These are phyloP conservation scores for Nannochloropsis salina DNA, from an alignment of 108 stramenopile species.

Conservation along the genomic window DNA sequence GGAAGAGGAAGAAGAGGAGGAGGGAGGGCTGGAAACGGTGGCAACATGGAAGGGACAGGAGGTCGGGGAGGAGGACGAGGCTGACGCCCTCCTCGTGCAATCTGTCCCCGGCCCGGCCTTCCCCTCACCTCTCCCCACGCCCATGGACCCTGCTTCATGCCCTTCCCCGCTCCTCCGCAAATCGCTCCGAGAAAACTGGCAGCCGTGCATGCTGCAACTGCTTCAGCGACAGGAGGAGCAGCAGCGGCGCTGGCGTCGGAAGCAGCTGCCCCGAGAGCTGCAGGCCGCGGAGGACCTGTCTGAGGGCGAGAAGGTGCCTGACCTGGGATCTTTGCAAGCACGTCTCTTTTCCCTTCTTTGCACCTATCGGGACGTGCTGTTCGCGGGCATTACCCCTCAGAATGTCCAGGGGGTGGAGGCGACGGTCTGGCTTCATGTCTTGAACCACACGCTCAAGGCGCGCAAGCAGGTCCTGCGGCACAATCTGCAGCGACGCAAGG, in stretches of 20 bases:
- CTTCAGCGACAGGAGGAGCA: background rate
- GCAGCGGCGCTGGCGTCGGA: background rate
- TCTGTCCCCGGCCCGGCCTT: background rate
- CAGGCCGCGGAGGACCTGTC: background rate
- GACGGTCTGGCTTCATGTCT: conserved; percentile 32
- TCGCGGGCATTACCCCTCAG: conserved; percentile 28
- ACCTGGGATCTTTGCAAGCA: conserved; percentile 26
- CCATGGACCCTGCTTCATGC: conserved; percentile 9
- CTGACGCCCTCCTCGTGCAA: background rate
- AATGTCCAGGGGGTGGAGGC: conserved; percentile 23
- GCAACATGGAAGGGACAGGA: background rate
- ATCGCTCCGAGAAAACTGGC: background rate
- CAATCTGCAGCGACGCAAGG: conserved; percentile 31
- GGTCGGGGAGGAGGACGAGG: background rate
- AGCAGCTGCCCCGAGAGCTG: background rate
- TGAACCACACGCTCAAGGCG: conserved; percentile 42
- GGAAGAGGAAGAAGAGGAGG: background rate
- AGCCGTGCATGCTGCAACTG: background rate
- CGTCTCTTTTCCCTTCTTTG: conserved; percentile 29
- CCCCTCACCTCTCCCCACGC: background rate
- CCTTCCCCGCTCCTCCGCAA: background rate
- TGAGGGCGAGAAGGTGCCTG: background rate
- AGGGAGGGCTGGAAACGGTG: background rate
- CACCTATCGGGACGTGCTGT: conserved; percentile 39
- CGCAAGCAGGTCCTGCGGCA: conserved; percentile 31